These are phyloP conservation scores for Nematocida ausubeli DNA, from an alignment of 371 early-diverging fungal species.

Conservation along the genomic window DNA sequence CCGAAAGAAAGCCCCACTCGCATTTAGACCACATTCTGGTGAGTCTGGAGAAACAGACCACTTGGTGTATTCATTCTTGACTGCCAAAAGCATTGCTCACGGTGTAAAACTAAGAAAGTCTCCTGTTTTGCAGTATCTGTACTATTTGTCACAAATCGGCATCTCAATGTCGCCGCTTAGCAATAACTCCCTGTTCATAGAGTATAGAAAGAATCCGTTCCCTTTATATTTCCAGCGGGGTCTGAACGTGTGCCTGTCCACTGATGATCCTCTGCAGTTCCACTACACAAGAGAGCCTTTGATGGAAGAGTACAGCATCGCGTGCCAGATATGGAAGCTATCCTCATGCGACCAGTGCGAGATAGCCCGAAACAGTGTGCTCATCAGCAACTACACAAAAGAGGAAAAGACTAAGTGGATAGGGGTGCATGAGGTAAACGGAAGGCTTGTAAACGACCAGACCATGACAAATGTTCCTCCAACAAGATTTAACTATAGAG, in stretches of 20 bases:
- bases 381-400: slow-evolving; percentile 85
- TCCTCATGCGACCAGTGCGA: slow-evolving; percentile 91
- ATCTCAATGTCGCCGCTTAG: slow-evolving; percentile 94
- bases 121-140: slow-evolving; percentile 85
- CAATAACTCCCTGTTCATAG: slow-evolving; percentile 91
- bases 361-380: slow-evolving; percentile 82
- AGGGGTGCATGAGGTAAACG: slow-evolving; percentile 75
- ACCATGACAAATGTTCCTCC: slow-evolving; percentile 88
- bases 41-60: slow-evolving; percentile 95
- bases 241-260: slow-evolving; percentile 84
- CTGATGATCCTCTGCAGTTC: slow-evolving; percentile 95
- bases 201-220: slow-evolving; percentile 89
- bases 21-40: slow-evolving; percentile 86
- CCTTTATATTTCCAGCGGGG: slow-evolving; percentile 85
- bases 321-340: slow-evolving; percentile 93
- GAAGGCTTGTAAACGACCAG: slow-evolving; percentile 72
- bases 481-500: slow-evolving; percentile 77
- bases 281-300: slow-evolving; percentile 93
- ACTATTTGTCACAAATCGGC: slow-evolving; percentile 86
- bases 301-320: slow-evolving; percentile 94
- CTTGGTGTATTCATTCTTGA: slow-evolving; percentile 81
- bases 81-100: slow-evolving; percentile 82
- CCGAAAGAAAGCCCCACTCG: slow-evolving; percentile 75
- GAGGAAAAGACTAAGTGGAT: slow-evolving; percentile 84
- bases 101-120: slow-evolving; percentile 90